Evolutionary conservation across 1,284 basidiomycete species (phyloP), one percentile per base, ranked within the genome.

Genomic region (Coniferiporia weirii): DNA sequence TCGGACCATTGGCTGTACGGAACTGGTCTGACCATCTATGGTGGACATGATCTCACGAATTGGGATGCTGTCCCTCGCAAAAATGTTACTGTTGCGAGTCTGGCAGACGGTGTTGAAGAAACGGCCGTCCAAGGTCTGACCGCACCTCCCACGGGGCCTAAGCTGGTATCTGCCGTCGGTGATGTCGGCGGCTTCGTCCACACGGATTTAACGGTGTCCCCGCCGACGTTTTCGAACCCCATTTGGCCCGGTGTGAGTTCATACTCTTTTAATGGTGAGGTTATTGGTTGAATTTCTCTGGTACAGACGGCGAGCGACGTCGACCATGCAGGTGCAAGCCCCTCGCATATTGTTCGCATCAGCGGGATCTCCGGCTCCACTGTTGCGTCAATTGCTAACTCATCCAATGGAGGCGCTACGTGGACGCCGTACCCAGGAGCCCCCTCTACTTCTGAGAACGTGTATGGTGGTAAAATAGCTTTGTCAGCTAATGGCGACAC

Each of bases 1-100:
- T 63, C 62, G 13, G 60, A 66, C 40, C 67, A 68, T 44, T 67
- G 63, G 64, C 59, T 68, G 15, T 68, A 67, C 53, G 67, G 67
- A n/a, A 68, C 61, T 20, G 62, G 63, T 22, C 48, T 59, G 27
- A 59, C 59, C 10, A 54, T 61, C 22, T 65, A 63, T 45, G 67
- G 67, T 1, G 64, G 66, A 19, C 66, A 61, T 17, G 64, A 68
- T 52, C 59, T 68, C 15, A 52, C 61, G 45, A 64, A 65, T 27
- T 68, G 67, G 67, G 67, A 68, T 36, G 61, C 66, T 10, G 54
- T 43, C 38, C 59, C 59, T 10, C 59, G 47, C 3, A 63, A 66
- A 57, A 67, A 65, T 40, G 60, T 68, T 36, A 67, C 67, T 22
- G 54, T 67, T 50, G 64, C 66, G 48, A 60, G 61, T 32, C 56